Evolutionary conservation across 768 basidiomycete genomes (phyloP).

Genomic region (Obba rivulosa): DNA sequence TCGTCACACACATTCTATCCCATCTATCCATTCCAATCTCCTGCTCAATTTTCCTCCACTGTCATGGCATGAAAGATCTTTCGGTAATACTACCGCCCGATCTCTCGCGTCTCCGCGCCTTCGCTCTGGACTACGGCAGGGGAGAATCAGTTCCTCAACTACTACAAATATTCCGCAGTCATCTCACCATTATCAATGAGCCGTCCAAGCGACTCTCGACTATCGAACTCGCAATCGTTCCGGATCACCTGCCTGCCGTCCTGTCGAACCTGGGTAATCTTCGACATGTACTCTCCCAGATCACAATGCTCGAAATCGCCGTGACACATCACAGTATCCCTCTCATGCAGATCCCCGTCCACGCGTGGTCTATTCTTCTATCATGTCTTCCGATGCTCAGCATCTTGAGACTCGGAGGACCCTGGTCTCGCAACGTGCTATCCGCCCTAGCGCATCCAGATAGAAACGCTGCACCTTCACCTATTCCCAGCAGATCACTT

Average conservation of each 20-base stretch:
- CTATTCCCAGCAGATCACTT: not conserved
- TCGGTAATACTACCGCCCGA: not conserved
- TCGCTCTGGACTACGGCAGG: too few species aligned
- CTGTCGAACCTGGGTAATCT: not conserved
- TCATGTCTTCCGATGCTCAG: not conserved
- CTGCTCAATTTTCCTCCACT: not conserved
- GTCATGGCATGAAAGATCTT: slow-evolving; percentile 1
- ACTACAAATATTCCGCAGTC: not conserved
- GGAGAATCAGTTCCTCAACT: not conserved
- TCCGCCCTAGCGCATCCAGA: not conserved
- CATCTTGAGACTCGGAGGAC: not conserved
- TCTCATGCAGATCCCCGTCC: not conserved
- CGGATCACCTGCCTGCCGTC: not conserved
- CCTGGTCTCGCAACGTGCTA: not conserved
- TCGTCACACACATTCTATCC: not conserved
- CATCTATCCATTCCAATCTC: not conserved
- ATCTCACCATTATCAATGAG: not conserved
- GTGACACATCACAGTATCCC: not conserved
- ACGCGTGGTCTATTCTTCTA: not conserved
- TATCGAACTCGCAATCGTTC: not conserved
- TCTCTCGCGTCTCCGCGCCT: not conserved
- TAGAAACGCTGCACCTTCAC: too few species aligned
- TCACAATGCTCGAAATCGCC: not conserved
- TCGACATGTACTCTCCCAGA: not conserved
- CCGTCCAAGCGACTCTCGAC: not conserved